Base-by-base conservation (phyloP, 129 eudicot genomes). In the Cynara cardunculus region DNA sequence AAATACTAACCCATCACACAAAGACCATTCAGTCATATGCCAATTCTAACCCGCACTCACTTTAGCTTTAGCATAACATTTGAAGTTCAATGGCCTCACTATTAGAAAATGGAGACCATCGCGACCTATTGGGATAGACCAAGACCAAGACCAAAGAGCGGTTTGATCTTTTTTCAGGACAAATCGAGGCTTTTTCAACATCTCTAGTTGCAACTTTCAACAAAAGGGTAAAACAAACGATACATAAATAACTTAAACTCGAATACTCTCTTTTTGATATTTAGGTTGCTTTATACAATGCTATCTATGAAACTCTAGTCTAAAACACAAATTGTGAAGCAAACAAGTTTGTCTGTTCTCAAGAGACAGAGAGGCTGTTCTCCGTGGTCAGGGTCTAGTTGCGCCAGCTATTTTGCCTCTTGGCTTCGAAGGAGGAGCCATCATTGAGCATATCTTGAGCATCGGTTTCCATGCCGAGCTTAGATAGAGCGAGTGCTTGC, bases 391-490 rank as follows among this genome's bases (percentile, higher is more conserved):
- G 62, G 62, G 62, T 49, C 62, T 35, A 89, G 77, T 80, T 84
- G 77, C 98, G 91, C 97, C 98, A 89, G 80, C 92, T 85, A 87
- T 92, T 89, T 74, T 87, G 98, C 79, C 90, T 89, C 88, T 92
- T 94, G 3, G 89, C 87, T 71, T 94, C 98, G 7, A 92, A 92
- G 14, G 98, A 72, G 16, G 98, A 89, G 1, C 98, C 98, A 25
- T 94, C 98, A 46, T 89, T 90, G 37, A 94, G 91, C 98, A 94
- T 94, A 83, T 94, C 98, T 76, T 94, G 98, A 32, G 98, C 96
- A 87, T 94, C 98, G 3, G 94, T 89, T 90, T 94, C 98, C 98
- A 94, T 94, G 53, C 98, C 98, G 24, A 94, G 96, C 88, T 94
- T 94, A 5, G 98, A 94, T 13, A 94, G 90, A 25, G 98, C 97